A percentile compares a stretch with the other conserved stretches of the same genome.
Evolutionary conservation across 768 basidiomycete genomes (phyloP).

Genomic region (Termitomyces sp.): DNA sequence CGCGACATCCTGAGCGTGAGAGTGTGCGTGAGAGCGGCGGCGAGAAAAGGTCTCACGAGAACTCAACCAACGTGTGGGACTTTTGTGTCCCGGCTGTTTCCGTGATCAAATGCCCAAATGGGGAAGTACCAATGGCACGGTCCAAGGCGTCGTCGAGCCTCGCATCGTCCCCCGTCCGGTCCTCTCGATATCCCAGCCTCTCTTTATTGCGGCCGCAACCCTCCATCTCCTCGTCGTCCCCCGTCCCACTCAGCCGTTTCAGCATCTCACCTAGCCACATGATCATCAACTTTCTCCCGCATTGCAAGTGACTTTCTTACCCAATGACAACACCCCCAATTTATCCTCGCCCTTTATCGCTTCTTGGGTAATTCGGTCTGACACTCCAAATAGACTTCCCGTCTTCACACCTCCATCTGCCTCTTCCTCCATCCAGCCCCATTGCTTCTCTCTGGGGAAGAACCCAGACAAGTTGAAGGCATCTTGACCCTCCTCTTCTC

Average conservation of each 20-base stretch:
- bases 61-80: constrained; percentile 27
- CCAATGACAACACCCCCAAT: constrained; percentile 40
- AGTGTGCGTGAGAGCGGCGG: constrained; percentile 39
- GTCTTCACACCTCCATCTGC: constrained; percentile 6
- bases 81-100: constrained; percentile 20
- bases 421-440: constrained; percentile 36
- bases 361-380: constrained; percentile 24
- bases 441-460: constrained; percentile 38
- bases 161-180: not conserved
- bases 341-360: constrained; percentile 42
- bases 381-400: constrained; percentile 16
- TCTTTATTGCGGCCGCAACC: constrained; percentile 23
- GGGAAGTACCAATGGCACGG: constrained; percentile 10
- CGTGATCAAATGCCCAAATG: constrained; percentile 13
- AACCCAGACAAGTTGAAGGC: constrained; percentile 46
- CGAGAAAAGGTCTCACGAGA: constrained; percentile 29
- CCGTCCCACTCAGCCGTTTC: constrained; percentile 9
- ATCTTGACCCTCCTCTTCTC: constrained; percentile 25
- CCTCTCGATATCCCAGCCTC: constrained; percentile 25
- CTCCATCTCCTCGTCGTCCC: constrained; percentile 27
- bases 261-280: not conserved
- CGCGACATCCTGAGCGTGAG: constrained; percentile 43
- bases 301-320: constrained; percentile 25
- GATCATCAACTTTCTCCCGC: constrained; percentile 21
- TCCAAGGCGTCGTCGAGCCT: constrained; percentile 3